phyloP scores from a whole-genome alignment of 116 monocot species.

The Posidonia oceanica region DNA sequence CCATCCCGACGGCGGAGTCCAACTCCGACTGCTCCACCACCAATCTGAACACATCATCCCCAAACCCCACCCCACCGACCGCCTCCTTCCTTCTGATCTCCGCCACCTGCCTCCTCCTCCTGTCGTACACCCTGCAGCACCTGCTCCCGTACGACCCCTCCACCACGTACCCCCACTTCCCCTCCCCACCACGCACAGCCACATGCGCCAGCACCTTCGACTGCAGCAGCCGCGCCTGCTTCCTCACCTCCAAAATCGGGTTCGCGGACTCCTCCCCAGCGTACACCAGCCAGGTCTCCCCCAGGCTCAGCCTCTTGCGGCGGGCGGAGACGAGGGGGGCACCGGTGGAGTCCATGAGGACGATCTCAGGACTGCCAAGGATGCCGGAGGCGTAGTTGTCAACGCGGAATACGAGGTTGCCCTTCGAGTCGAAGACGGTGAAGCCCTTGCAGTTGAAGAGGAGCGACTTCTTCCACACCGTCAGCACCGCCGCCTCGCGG shows the following conservation, averaged over 20 bases:
- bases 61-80: slow-evolving; percentile 23
- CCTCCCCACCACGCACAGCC: slow-evolving; percentile 6
- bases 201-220: slow-evolving; percentile 40
- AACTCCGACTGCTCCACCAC: slow-evolving; percentile 34
- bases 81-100: slow-evolving; percentile 62
- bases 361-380: slow-evolving; percentile 13
- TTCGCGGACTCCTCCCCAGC: slow-evolving; percentile 42
- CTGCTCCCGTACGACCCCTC: slow-evolving; percentile 73
- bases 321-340: slow-evolving; percentile 36
- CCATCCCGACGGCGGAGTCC: slow-evolving; percentile 44
- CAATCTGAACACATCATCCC: slow-evolving; percentile 54
- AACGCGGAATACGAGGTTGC: slow-evolving; percentile 40
- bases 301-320: slow-evolving; percentile 42
- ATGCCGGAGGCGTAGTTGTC: slow-evolving; percentile 27
- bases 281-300: slow-evolving; percentile 60
- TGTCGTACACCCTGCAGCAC: slow-evolving; percentile 27
- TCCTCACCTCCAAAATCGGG: slow-evolving; percentile 44
- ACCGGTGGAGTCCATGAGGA: slow-evolving; percentile 54
- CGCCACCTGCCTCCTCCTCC: slow-evolving; percentile 42
- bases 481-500: slow-evolving; percentile 13
- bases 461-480: slow-evolving; percentile 44
- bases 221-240: slow-evolving; percentile 26
- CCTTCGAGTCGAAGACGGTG: slow-evolving; percentile 32
- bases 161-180: slow-evolving; percentile 28
- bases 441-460: slow-evolving; percentile 48